Evolutionary conservation across 1,139 yeast genomes (phyloP).

Genomic region (Meyerozyma athensensis): DNA sequence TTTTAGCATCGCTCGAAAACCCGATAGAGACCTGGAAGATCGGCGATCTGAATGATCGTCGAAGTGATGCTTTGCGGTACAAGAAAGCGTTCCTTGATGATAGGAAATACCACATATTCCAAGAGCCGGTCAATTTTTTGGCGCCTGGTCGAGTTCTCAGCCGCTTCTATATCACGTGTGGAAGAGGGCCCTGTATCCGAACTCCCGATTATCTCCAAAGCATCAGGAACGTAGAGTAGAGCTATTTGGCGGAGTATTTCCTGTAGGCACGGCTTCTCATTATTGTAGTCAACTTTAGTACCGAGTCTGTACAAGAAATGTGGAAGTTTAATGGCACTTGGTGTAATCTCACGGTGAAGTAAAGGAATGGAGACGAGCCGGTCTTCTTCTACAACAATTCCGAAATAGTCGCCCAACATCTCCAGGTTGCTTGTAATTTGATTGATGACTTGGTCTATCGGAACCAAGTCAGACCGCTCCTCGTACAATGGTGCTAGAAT

Average conservation of each 20-base stretch:
- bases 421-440: slow-evolving; percentile 49
- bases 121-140: slow-evolving; percentile 29
- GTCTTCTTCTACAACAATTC: slow-evolving; percentile 37
- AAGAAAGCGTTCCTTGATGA: slow-evolving; percentile 55
- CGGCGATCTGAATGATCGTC: slow-evolving; percentile 80
- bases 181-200: slow-evolving; percentile 10
- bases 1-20: slow-evolving; percentile 87
- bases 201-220: slow-evolving; percentile 26
- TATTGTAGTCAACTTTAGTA: slow-evolving; percentile 52
- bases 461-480: slow-evolving; percentile 16
- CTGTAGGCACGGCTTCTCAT: slow-evolving; percentile 63
- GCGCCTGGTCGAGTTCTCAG: slow-evolving; percentile 11
- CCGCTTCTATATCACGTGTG: slow-evolving; percentile 12
- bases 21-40: slow-evolving; percentile 81
- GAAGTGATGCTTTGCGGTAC: slow-evolving; percentile 53
- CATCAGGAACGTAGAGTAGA: slow-evolving; percentile 67
- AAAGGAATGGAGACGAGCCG: slow-evolving; percentile 57
- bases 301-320: slow-evolving; percentile 62
- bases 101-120: slow-evolving; percentile 64
- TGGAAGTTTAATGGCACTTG: slow-evolving; percentile 62
- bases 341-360: slow-evolving; percentile 57
- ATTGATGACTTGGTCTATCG: slow-evolving; percentile 17
- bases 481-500: slow-evolving; percentile 25
- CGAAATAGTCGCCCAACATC: slow-evolving; percentile 81
- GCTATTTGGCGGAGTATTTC: slow-evolving; percentile 69